These are phyloP conservation scores for Baudoinia panamericana DNA, from an alignment of 495 filamentous ascomycete genomes.

Conservation along the genomic window DNA sequence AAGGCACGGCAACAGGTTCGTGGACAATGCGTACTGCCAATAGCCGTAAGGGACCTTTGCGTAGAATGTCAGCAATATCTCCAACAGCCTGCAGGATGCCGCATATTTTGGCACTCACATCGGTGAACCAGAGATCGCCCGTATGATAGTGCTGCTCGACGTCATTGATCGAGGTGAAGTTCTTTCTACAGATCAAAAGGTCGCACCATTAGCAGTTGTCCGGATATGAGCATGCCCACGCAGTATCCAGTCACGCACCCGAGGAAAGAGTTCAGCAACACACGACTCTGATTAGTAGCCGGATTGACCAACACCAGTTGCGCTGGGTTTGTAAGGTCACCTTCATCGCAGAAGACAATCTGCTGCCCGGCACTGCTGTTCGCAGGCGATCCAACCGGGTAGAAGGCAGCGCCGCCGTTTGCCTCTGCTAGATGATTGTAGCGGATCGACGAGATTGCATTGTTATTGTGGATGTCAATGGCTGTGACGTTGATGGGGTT, in stretches of 20 bases:
- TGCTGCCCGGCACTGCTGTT: slow-evolving; percentile 20
- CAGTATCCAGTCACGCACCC: too few species aligned
- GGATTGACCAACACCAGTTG: slow-evolving; percentile 15
- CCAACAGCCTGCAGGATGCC: too few species aligned
- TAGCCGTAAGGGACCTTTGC: slow-evolving; percentile 12
- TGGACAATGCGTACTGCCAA: slow-evolving; percentile 15
- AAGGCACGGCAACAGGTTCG: neutral
- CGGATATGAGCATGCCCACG: too few species aligned
- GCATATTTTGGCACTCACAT: slow-evolving; percentile 21
- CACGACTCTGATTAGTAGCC: neutral
- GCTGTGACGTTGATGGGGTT: slow-evolving; percentile 28
- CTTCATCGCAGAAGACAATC: slow-evolving; percentile 28
- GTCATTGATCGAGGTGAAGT: slow-evolving; percentile 19
- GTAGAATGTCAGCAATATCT: too few species aligned
- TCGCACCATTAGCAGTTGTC: too few species aligned
- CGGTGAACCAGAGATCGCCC: slow-evolving; percentile 23
- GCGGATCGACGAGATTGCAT: slow-evolving; percentile 27
- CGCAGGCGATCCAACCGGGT: slow-evolving; percentile 15
- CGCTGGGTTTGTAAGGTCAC: slow-evolving; percentile 20
- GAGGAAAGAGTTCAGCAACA: slow-evolving; percentile 15
- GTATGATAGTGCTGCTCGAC: slow-evolving; percentile 15
- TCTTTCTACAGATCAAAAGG: too few species aligned
- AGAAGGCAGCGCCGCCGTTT: slow-evolving; percentile 27
- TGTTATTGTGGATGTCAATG: slow-evolving; percentile 21
- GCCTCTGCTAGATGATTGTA: slow-evolving; percentile 24